Evolutionary conservation across 1,284 basidiomycete species (phyloP).

Genomic region (Cystobasidium sp.): DNA sequence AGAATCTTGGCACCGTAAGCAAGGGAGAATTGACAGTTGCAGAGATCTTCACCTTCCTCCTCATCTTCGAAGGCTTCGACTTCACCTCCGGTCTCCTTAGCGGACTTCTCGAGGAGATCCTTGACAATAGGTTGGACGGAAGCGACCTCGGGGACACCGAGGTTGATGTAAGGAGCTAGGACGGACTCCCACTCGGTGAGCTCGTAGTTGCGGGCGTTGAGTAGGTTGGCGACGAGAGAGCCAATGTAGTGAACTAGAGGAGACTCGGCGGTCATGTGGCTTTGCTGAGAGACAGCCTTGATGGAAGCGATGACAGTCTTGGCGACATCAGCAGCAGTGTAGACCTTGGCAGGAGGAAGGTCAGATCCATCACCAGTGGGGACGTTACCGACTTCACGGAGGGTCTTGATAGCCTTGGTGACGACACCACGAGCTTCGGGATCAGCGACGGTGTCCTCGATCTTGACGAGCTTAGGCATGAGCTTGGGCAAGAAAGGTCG

Average conservation of each 20-base stretch:
- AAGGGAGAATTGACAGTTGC: conserved; percentile 97
- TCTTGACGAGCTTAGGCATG: conserved; percentile 91
- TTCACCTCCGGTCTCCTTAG: conserved; percentile 74
- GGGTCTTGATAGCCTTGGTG: conserved; percentile 84
- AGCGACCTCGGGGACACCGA: conserved; percentile 66
- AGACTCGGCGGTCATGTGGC: conserved; percentile 59
- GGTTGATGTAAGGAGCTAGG: conserved; percentile 75
- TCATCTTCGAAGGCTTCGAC: conserved; percentile 78
- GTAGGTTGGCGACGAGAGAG: conserved; percentile 78
- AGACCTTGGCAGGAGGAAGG: conserved; percentile 78
- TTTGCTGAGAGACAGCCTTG: conserved; percentile 73
- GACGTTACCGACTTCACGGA: conserved; percentile 89
- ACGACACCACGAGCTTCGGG: conserved; percentile 92
- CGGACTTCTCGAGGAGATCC: conserved; percentile 87
- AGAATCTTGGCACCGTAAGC: conserved; percentile 99
- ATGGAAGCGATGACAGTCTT: conserved; percentile 73
- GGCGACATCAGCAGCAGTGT: conserved; percentile 70
- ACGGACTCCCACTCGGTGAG: conserved; percentile 79
- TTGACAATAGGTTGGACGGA: conserved; percentile 72
- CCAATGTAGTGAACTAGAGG: conserved; percentile 74
- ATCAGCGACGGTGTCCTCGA: conserved; percentile 87
- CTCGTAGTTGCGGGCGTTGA: conserved; percentile 90
- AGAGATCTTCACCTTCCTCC: conserved; percentile 95
- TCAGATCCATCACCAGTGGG: conserved; percentile 80
- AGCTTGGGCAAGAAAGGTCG: conserved; percentile 95